Evolutionary conservation across 1,139 yeast species (phyloP).

Genomic region (Kluyveromyces marxianus): DNA sequence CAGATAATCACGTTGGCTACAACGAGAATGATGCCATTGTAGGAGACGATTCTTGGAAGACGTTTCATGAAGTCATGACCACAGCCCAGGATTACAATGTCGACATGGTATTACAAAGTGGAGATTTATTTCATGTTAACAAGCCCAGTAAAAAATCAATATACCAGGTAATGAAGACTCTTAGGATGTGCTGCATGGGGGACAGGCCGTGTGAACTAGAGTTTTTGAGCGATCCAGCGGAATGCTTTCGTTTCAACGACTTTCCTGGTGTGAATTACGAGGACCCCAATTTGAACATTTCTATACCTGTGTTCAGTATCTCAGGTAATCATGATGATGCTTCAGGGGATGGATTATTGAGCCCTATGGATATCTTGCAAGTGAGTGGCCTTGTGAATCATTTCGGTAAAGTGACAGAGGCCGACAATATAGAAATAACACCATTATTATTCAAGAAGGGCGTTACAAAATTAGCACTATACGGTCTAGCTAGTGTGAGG

Average conservation of each 20-base stretch:
- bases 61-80: slow-evolving; percentile 75
- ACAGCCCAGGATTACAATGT: slow-evolving; percentile 69
- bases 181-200: slow-evolving; percentile 72
- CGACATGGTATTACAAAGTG: slow-evolving; percentile 87
- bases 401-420: slow-evolving; percentile 76
- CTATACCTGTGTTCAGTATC: slow-evolving; percentile 90
- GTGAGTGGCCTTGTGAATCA: slow-evolving; percentile 82
- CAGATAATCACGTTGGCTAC: slow-evolving; percentile 96
- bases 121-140: slow-evolving; percentile 86
- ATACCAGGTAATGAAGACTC: slow-evolving; percentile 71
- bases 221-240: slow-evolving; percentile 68
- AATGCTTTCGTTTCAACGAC: slow-evolving; percentile 42
- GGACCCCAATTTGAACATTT: slow-evolving; percentile 81
- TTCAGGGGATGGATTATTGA: slow-evolving; percentile 78
- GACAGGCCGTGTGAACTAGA: slow-evolving; percentile 85
- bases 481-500: slow-evolving; percentile 81
- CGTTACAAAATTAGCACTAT: slow-evolving; percentile 68
- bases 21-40: slow-evolving; percentile 83
- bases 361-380: slow-evolving; percentile 80
- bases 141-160: slow-evolving; percentile 83
- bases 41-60: slow-evolving; percentile 83
- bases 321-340: slow-evolving; percentile 98
- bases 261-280: slow-evolving; percentile 75
- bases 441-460: slow-evolving; percentile 85
- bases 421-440: slow-evolving; percentile 64